Evolutionary conservation across 805 yeast species (phyloP).

Genomic region (Soucietia sequanensis): DNA sequence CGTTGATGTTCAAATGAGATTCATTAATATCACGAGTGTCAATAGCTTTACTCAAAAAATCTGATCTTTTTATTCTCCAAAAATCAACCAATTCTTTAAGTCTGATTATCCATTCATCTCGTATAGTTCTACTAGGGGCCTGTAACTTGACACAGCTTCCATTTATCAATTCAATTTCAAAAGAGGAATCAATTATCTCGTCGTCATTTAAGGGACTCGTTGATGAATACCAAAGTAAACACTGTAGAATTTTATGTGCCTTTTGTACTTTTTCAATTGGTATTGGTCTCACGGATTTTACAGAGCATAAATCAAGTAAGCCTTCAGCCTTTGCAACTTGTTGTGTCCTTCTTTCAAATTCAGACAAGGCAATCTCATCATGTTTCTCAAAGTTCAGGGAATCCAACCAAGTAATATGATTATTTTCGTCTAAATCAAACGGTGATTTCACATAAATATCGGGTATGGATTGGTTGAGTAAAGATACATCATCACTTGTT

Average conservation of each 20-base stretch:
- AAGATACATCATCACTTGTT: slow-evolving; percentile 12
- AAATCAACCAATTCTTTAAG: slow-evolving; percentile 46
- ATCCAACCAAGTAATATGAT: slow-evolving; percentile 64
- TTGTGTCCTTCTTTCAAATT: slow-evolving; percentile 59
- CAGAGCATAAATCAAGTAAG: slow-evolving; percentile 56
- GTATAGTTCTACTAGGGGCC: slow-evolving; percentile 47
- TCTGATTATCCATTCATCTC: slow-evolving; percentile 68
- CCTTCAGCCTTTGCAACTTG: slow-evolving; percentile 58
- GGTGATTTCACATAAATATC: slow-evolving; percentile 49
- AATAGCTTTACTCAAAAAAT: slow-evolving; percentile 39
- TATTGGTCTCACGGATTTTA: slow-evolving; percentile 39
- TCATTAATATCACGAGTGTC: slow-evolving; percentile 46
- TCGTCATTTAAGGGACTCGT: slow-evolving; percentile 21
- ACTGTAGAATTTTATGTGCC: slow-evolving; percentile 26
- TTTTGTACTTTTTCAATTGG: slow-evolving; percentile 16
- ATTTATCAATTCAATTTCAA: slow-evolving; percentile 50
- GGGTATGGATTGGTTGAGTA: slow-evolving; percentile 25
- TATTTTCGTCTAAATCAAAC: slow-evolving; percentile 47
- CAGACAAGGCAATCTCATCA: slow-evolving; percentile 63
- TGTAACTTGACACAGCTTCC: slow-evolving; percentile 50
- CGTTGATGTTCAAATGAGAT: slow-evolving; percentile 47
- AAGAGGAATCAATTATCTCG: slow-evolving; percentile 44
- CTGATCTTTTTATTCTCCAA: slow-evolving; percentile 54
- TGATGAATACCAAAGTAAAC: slow-evolving; percentile 31
- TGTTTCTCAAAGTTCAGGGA: slow-evolving; percentile 41